Evolutionary conservation across 2,329 filamentous ascomycete genomes (phyloP).

Genomic region (Colletotrichum somersetense): DNA sequence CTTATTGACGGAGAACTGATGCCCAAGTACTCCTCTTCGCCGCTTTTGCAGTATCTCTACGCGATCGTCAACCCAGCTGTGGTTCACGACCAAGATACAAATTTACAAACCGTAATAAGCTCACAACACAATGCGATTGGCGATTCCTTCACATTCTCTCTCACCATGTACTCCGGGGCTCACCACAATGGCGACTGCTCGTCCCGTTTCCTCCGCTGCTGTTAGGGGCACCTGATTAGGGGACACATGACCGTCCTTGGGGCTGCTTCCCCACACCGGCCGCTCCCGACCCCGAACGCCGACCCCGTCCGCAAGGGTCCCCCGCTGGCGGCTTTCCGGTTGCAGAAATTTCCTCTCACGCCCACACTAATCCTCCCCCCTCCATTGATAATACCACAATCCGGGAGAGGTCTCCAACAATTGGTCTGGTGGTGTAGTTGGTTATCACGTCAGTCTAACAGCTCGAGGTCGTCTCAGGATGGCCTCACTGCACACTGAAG

Average conservation of each 20-base stretch:
- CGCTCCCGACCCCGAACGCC: background rate
- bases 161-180: no score
- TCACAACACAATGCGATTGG: no score
- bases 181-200: background rate
- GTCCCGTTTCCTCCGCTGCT: background rate
- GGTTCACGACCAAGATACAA: background rate
- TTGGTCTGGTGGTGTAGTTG: conserved; percentile 56
- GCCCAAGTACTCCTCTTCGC: no score
- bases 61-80: background rate
- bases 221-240: no score
- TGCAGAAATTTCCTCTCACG: conserved; percentile 12
- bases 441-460: conserved; percentile 64
- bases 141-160: background rate
- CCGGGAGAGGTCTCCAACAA: conserved; percentile 16
- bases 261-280: background rate
- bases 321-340: background rate
- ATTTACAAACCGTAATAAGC: background rate
- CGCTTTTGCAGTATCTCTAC: background rate
- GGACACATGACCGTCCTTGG: background rate
- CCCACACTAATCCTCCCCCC: background rate
- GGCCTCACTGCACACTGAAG: conserved; percentile 25
- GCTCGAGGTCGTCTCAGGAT: background rate
- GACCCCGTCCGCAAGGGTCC: conserved; percentile 1
- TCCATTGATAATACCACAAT: background rate
- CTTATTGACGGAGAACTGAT: background rate